A percentile compares a stretch with the other conserved stretches of the same genome.
These are phyloP conservation scores for Malus hybrid DNA, from an alignment of 331 rosid genomes.

Conservation along the genomic window DNA sequence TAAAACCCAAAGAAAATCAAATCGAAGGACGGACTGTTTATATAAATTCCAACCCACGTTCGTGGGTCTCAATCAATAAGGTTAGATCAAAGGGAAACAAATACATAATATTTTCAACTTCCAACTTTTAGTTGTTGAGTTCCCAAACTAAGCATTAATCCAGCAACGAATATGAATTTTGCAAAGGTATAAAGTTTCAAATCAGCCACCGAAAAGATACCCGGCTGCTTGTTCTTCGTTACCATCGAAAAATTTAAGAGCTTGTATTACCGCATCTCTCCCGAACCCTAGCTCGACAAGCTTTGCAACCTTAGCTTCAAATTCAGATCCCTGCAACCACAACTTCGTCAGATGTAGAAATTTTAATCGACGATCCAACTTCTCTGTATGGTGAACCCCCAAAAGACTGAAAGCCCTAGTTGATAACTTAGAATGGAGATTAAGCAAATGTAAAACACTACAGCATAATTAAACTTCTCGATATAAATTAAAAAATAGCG, in stretches of 20 bases:
- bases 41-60: not conserved
- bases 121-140: not conserved
- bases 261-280: slow-evolving; percentile 74
- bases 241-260: slow-evolving; percentile 71
- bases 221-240: slow-evolving; percentile 95
- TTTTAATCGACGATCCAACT: not conserved
- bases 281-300: slow-evolving; percentile 87
- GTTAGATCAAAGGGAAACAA: not conserved
- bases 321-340: slow-evolving; percentile 48
- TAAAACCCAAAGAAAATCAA: not conserved
- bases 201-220: slow-evolving; percentile 76
- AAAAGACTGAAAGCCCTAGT: not conserved
- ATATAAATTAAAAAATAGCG: not conserved
- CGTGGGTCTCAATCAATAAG: not conserved
- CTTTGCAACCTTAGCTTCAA: slow-evolving; percentile 83
- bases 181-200: not conserved
- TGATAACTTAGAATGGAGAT: not conserved
- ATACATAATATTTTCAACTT: slow-evolving; percentile 6
- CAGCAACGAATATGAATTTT: slow-evolving; percentile 12
- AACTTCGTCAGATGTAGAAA: not conserved
- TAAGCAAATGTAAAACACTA: not conserved
- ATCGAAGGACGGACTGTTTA: not conserved
- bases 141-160: slow-evolving; percentile 3
- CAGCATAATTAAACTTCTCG: not conserved
- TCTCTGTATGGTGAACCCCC: not conserved